Base-by-base conservation (phyloP, 805 yeast species). In the Barnettozyma sucrosica region DNA sequence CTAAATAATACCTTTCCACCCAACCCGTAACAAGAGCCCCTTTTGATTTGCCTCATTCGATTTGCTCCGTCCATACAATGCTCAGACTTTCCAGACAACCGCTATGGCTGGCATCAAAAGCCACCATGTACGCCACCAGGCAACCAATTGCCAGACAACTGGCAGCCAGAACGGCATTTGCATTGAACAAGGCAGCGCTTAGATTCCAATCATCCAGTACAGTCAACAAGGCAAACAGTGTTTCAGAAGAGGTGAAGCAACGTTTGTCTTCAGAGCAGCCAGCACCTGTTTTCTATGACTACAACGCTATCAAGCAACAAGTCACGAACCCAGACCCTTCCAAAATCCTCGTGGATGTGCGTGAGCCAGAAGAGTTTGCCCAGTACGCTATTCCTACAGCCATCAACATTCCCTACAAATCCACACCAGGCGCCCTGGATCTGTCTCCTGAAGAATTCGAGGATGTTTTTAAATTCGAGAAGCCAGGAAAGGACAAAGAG, bases 341-440 rank as follows among this genome's bases (percentile, higher is more conserved):
- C 14, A 67, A 75, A 33, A 72, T 88, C 37, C 67, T 92, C 34
- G 81, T 92, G 21, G 99, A 92, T 62, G 97, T 88, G 19, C 81
- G 99, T 64, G 98, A 92, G 70, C 97, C 97, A 6, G 75, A 72
- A 23, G 99, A 92, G 68, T 75, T 69, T 59, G 51, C 57, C 23
- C 69, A 68, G 34, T 96, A 96, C 38, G 81, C 77, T 62, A 85
- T 92, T 56, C 97, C 97, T 25, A 76, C 79, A 13, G 83, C 98
- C 6, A 66, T 90, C 48, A 93, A 93, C 62, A 77, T 92, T 49
- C 98, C 99, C 18, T 83, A 81, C 69, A 89, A 89, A 61, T 80
- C 93, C 5, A 79, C 90, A 11, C 98, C 98, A 0, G 96, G 96
- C 19, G 98, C 98, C 0, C 73, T 92, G 51, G 89, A 87, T 43